These are phyloP conservation scores for Poteriospumella lacustris DNA, from an alignment of 108 stramenopile genomes.

Conservation along the genomic window DNA sequence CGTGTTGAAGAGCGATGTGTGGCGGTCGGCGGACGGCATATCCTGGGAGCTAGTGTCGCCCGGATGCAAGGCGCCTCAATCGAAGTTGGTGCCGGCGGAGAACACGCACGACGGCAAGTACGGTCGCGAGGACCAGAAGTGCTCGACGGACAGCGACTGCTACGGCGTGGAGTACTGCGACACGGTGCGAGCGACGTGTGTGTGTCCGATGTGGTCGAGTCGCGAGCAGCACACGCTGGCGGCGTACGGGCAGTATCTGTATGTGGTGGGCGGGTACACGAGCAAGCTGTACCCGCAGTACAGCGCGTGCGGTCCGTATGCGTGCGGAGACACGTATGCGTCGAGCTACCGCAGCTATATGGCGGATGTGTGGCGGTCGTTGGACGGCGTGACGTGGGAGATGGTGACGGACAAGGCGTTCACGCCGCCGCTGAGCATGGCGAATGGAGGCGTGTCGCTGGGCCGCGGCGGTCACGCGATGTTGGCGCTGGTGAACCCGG, in stretches of 20 bases:
- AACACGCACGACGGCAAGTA: neutral
- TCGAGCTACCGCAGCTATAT: constrained; percentile 59
- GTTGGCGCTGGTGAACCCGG: neutral
- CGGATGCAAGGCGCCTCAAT: constrained; percentile 56
- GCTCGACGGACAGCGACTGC: constrained; percentile 45
- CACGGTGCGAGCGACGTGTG: constrained; percentile 47
- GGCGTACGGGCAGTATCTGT: constrained; percentile 59
- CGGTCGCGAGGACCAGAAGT: constrained; percentile 33
- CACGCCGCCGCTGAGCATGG: no score
- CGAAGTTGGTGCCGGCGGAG: neutral
- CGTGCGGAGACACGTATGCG: constrained; percentile 61
- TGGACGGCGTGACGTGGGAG: constrained; percentile 59
- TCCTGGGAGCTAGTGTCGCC: constrained; percentile 65
- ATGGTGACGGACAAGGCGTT: constrained; percentile 44
- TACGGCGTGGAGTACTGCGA: constrained; percentile 59
- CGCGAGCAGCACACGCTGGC: constrained; percentile 60
- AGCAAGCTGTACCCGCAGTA: constrained; percentile 37
- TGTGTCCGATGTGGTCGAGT: constrained; percentile 66
- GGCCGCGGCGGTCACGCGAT: constrained; percentile 32
- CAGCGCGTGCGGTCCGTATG: constrained; percentile 54
- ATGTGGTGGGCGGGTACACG: constrained; percentile 65
- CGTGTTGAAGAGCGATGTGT: constrained; percentile 67
- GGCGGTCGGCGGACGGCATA: constrained; percentile 61
- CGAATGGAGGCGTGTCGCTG: no score
- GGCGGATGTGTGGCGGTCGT: constrained; percentile 65